A percentile compares a stretch with the other conserved stretches of the same genome.
Evolutionary conservation across 352 stramenopile genomes (phyloP).

Genomic region (Phytophthora constricta): DNA sequence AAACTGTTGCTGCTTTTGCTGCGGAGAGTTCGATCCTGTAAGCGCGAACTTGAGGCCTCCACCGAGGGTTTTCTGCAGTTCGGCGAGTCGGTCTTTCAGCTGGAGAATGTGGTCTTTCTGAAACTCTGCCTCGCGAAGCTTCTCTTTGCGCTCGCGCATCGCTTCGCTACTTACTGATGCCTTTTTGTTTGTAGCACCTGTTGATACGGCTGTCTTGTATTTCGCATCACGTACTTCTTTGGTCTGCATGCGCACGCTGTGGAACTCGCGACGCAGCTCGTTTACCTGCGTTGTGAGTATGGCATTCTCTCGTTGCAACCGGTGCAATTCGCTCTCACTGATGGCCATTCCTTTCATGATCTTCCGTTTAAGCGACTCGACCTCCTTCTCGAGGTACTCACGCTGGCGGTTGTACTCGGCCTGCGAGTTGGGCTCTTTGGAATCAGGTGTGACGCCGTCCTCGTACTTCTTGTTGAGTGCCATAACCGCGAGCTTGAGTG

Average conservation of each 20-base stretch:
- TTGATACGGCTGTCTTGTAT: slow-evolving; percentile 41
- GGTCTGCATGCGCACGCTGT: slow-evolving; percentile 76
- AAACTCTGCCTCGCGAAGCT: slow-evolving; percentile 68
- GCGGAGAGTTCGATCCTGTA: slow-evolving; percentile 39
- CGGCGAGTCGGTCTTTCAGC: slow-evolving; percentile 66
- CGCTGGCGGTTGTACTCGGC: slow-evolving; percentile 92
- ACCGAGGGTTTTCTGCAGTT: slow-evolving; percentile 69
- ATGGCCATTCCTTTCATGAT: slow-evolving; percentile 89
- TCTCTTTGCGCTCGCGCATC: slow-evolving; percentile 46
- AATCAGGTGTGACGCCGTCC: slow-evolving; percentile 67
- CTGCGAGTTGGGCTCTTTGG: slow-evolving; percentile 91
- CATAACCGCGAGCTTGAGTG: slow-evolving; percentile 81
- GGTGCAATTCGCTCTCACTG: slow-evolving; percentile 82
- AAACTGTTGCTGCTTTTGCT: slow-evolving; percentile 30
- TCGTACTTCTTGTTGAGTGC: slow-evolving; percentile 89
- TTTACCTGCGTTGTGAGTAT: slow-evolving; percentile 86
- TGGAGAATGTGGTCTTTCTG: slow-evolving; percentile 79
- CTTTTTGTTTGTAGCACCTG: slow-evolving; percentile 26
- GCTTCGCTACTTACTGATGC: slow-evolving; percentile 20
- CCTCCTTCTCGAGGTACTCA: slow-evolving; percentile 92
- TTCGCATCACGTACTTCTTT: slow-evolving; percentile 66
- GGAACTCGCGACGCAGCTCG: slow-evolving; percentile 82
- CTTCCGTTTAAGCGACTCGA: slow-evolving; percentile 91
- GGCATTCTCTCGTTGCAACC: slow-evolving; percentile 83
- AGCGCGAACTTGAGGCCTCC: slow-evolving; percentile 66